phyloP scores from a whole-genome alignment of 2,329 filamentous ascomycete species.

The Alternaria alternata region DNA sequence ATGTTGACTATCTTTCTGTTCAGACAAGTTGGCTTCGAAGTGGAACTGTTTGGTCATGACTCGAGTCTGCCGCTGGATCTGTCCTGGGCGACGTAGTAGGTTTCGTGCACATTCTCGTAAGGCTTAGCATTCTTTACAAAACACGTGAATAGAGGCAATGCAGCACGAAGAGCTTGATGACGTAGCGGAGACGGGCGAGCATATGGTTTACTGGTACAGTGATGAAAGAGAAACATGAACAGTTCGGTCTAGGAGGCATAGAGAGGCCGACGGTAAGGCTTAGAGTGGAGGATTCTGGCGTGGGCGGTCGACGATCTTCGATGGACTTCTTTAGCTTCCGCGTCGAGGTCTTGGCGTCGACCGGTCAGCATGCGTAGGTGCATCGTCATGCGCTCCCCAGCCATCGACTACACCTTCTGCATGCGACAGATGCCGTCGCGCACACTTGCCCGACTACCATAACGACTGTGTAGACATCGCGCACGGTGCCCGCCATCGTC shows the following conservation, averaged over 20 bases:
- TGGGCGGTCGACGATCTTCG: slow-evolving; percentile 34
- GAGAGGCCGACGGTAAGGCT: slow-evolving; percentile 18
- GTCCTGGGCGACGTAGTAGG: too few relatives aligned
- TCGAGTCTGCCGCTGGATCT: too few relatives aligned
- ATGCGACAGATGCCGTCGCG: slow-evolving; percentile 22
- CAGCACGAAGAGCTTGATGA: too few relatives aligned
- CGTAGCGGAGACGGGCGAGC: too few relatives aligned
- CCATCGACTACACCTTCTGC: slow-evolving; percentile 20
- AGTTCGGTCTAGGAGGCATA: too few relatives aligned
- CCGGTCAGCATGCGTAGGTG: slow-evolving; percentile 13
- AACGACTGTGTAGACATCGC: slow-evolving; percentile 21
- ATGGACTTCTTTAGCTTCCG: slow-evolving; percentile 28
- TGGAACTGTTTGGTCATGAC: too few relatives aligned
- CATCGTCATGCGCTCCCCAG: slow-evolving; percentile 31
- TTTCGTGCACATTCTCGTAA: too few relatives aligned
- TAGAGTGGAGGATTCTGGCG: slow-evolving; percentile 17
- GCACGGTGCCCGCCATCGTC: slow-evolving; percentile 14
- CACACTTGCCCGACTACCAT: slow-evolving; percentile 14
- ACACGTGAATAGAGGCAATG: too few relatives aligned
- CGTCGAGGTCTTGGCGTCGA: slow-evolving; percentile 16
- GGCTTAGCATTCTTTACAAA: too few relatives aligned
- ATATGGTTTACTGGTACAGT: neutral
- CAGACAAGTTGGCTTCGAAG: neutral
- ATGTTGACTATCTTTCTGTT: neutral
- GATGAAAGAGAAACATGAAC: neutral